Percentiles rank a stretch among this genome's conserved stretches.
Conservation (phyloP, 73 alveolate species). For the Uronychia setigera region DNA sequence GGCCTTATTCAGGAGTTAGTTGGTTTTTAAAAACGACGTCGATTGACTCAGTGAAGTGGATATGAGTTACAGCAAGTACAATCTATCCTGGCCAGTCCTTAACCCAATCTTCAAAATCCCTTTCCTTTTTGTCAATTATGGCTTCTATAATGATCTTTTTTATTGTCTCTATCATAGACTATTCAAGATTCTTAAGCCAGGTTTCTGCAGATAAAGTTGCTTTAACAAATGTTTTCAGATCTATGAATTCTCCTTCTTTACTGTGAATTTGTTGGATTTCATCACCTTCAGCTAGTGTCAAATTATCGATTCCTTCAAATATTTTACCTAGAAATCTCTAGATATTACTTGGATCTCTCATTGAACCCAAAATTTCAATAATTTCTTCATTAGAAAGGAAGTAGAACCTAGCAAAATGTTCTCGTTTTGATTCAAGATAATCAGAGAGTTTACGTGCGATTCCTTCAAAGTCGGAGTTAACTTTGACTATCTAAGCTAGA, state of each 20-base stretch:
- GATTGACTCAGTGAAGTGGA: conserved; percentile 43
- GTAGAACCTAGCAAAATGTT: conserved; percentile 84
- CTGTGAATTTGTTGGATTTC: conserved; percentile 32
- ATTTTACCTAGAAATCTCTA: conserved; percentile 78
- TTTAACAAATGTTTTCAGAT: conserved; percentile 58
- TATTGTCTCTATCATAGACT: conserved; percentile 57
- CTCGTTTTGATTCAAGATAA: conserved; percentile 82
- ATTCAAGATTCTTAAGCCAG: conserved; percentile 61
- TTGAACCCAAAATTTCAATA: conserved; percentile 77
- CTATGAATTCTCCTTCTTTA: conserved; percentile 79
- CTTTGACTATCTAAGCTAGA: conserved; percentile 55
- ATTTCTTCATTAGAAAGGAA: conserved; percentile 79
- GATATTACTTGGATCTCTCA: conserved; percentile 74
- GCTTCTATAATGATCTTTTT: conserved; percentile 32
- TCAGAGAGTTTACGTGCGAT: conserved; percentile 74
- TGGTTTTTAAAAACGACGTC: conserved; percentile 20
- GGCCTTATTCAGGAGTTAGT: conserved; percentile 66
- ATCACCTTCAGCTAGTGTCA: conserved; percentile 69
- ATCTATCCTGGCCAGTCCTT: conserved; percentile 54
- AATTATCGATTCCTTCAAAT: conserved; percentile 80
- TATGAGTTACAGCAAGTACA: conserved; percentile 48
- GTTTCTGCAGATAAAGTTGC: conserved; percentile 64
- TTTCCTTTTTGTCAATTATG: conserved; percentile 32
- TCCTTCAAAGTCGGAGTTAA: conserved; percentile 80
- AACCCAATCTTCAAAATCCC: conserved; percentile 61